Percentiles rank a stretch among this genome's conserved stretches.
phyloP scores from a whole-genome alignment of 2,329 filamentous ascomycete genomes.

The Exophiala oligosperma region DNA sequence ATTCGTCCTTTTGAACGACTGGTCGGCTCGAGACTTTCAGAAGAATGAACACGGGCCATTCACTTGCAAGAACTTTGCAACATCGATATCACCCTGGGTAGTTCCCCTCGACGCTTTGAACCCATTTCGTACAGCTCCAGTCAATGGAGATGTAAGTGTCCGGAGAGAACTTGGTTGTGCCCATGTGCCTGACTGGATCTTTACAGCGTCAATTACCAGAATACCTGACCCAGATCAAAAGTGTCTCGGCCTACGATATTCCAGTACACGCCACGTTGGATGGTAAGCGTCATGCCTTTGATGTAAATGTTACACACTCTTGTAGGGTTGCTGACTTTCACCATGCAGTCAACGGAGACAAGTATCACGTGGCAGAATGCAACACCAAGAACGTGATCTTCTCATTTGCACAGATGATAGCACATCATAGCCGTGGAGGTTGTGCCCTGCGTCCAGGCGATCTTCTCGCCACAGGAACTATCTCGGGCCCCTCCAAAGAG shows the following conservation, averaged over 20 bases:
- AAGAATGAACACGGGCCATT: conserved; percentile 53
- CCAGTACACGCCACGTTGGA: conserved; percentile 10
- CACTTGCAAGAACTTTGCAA: conserved; percentile 62
- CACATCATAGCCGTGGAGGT: conserved; percentile 73
- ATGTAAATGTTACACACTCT: too few relatives aligned
- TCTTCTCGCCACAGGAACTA: conserved; percentile 74
- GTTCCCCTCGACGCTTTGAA: conserved; percentile 63
- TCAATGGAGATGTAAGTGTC: conserved; percentile 42
- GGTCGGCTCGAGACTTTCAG: conserved; percentile 42
- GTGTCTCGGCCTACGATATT: conserved; percentile 5
- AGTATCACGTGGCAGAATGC: conserved; percentile 52
- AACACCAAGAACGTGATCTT: conserved; percentile 68
- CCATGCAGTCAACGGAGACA: background rate
- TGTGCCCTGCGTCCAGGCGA: conserved; percentile 74
- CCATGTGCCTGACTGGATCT: background rate
- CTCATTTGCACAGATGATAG: conserved; percentile 79
- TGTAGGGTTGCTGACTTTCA: background rate
- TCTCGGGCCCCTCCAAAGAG: conserved; percentile 59
- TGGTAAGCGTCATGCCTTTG: background rate
- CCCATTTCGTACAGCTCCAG: conserved; percentile 41
- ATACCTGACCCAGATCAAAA: conserved; percentile 2
- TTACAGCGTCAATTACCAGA: conserved; percentile 1
- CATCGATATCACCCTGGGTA: conserved; percentile 62
- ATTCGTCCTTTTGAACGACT: conserved; percentile 79
- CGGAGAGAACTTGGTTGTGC: conserved; percentile 56